Conservation (phyloP, 176 grass and related monocot genomes). For the Dendrocalamus sinicus region DNA sequence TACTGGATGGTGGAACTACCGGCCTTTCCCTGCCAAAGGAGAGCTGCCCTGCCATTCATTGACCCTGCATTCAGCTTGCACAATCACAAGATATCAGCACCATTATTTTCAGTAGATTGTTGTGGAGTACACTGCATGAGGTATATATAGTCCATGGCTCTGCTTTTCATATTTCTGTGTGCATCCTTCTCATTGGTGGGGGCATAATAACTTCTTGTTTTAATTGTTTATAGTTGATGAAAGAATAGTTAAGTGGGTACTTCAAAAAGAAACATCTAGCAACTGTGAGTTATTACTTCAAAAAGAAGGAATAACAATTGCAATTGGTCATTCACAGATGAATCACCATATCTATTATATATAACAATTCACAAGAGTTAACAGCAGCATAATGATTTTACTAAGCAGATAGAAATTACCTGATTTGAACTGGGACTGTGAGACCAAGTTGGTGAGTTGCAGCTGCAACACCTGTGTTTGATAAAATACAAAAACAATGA, state of each 20-base stretch:
- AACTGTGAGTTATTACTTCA: too few species aligned
- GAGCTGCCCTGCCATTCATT: too few species aligned
- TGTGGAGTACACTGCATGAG: not conserved
- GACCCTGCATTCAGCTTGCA: not conserved
- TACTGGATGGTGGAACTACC: not conserved
- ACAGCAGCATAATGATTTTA: not conserved
- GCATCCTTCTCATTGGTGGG: not conserved
- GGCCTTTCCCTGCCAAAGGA: not conserved
- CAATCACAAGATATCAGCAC: not conserved
- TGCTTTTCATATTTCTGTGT: not conserved
- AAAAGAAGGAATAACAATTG: too few species aligned
- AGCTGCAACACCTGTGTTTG: not conserved
- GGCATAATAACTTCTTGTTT: not conserved
- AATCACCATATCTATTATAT: not conserved
- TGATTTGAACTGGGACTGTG: not conserved
- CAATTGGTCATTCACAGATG: not conserved
- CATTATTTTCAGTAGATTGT: not conserved
- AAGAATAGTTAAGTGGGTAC: too few species aligned
- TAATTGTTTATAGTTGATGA: slow-evolving; percentile 10
- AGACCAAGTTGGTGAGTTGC: not conserved
- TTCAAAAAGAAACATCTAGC: too few species aligned
- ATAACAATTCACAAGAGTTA: not conserved
- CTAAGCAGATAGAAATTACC: not conserved
- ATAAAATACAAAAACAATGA: not conserved
- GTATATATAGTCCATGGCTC: slow-evolving; percentile 28